phyloP scores from a whole-genome alignment of 2,329 filamentous ascomycete genomes.

The Fusarium sp. region DNA sequence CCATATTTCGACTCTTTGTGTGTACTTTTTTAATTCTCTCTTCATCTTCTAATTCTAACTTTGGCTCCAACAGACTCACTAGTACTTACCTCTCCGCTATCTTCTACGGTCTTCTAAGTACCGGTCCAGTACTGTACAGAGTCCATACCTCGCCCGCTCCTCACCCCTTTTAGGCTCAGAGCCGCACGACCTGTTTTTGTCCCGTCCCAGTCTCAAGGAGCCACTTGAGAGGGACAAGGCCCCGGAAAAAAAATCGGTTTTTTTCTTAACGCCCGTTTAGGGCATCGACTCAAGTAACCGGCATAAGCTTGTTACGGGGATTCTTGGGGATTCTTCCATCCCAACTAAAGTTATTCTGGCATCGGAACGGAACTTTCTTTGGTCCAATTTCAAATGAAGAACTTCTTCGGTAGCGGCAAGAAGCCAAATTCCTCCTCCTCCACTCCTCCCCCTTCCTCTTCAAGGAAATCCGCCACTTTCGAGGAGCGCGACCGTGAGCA shows the following conservation, averaged over 20 bases:
- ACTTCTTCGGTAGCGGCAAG: conserved; percentile 60
- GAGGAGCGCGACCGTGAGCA: conserved; percentile 50
- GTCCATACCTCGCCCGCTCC: conserved; percentile 2
- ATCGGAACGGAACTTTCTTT: conserved; percentile 38
- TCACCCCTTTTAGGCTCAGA: conserved; percentile 38
- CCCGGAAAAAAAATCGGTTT: conserved; percentile 46
- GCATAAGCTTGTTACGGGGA: conserved; percentile 57
- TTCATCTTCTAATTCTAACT: conserved; percentile 10
- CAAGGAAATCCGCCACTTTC: conserved; percentile 56
- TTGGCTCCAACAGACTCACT: conserved; percentile 14
- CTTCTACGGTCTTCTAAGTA: neutral
- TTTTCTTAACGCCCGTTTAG: conserved; percentile 51
- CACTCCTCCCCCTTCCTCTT: conserved; percentile 39
- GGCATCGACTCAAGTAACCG: conserved; percentile 51
- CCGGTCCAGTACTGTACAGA: conserved; percentile 1
- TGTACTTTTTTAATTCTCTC: conserved; percentile 18
- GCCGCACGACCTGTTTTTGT: conserved; percentile 34
- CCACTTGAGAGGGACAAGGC: conserved; percentile 40
- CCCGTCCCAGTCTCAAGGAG: conserved; percentile 10
- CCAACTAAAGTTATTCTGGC: conserved; percentile 24
- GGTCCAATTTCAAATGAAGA: conserved; percentile 59
- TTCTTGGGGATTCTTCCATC: conserved; percentile 45
- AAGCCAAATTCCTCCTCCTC: conserved; percentile 50
- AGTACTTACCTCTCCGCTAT: neutral
- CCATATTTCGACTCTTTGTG: conserved; percentile 20